phyloP scores from a whole-genome alignment of 1,284 basidiomycete genomes.

The Takashimella koratensis region DNA sequence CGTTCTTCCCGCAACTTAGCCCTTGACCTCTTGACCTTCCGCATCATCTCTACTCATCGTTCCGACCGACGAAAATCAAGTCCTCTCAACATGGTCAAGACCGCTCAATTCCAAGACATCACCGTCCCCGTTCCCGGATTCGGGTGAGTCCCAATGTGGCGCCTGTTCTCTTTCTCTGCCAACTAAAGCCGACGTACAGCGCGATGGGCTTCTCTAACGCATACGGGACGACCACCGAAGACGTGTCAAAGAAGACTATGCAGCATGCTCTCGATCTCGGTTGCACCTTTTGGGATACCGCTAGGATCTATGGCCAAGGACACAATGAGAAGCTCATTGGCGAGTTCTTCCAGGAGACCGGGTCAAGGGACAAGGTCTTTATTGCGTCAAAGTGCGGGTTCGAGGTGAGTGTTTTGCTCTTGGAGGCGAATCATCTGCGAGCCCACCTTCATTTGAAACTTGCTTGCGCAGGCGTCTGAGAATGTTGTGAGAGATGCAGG shows the following conservation, averaged over 20 bases:
- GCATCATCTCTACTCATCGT: too few species aligned
- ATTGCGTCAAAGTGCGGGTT: constrained; percentile 49
- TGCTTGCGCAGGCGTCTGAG: too few species aligned
- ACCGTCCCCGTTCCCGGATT: constrained; percentile 32
- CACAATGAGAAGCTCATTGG: constrained; percentile 48
- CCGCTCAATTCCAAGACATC: constrained; percentile 27
- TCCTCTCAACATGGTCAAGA: constrained; percentile 14
- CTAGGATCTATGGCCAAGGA: constrained; percentile 36
- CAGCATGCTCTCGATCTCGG: constrained; percentile 37
- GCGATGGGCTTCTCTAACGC: constrained; percentile 25
- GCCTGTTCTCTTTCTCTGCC: neutral
- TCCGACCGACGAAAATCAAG: too few species aligned
- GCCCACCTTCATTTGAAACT: too few species aligned
- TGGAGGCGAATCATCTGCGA: constrained; percentile 19
- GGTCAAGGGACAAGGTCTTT: constrained; percentile 44
- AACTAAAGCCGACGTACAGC: constrained; percentile 10
- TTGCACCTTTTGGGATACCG: constrained; percentile 45
- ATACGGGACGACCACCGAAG: constrained; percentile 27
- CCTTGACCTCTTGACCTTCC: too few species aligned
- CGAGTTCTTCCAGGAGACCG: constrained; percentile 36
- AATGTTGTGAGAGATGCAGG: too few species aligned
- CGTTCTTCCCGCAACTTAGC: too few species aligned
- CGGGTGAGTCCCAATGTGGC: constrained; percentile 20
- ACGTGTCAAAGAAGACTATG: constrained; percentile 23
- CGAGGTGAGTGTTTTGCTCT: constrained; percentile 24